These are phyloP conservation scores for Amauroascus niger DNA, from an alignment of 2,329 filamentous ascomycete genomes.

Conservation along the genomic window DNA sequence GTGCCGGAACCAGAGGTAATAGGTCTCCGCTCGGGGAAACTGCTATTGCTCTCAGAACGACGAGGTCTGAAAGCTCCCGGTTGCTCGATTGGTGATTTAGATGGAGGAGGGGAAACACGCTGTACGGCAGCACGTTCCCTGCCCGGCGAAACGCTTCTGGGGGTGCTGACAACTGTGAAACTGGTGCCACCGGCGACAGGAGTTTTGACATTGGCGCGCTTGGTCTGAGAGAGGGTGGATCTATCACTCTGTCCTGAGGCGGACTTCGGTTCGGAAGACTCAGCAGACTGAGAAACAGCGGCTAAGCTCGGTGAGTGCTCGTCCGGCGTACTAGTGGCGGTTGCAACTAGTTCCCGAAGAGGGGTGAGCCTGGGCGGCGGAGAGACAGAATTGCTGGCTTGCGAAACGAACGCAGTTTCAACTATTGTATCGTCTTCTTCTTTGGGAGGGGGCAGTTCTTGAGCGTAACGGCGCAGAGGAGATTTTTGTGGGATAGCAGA, in stretches of 20 bases:
- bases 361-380: constrained; percentile 13
- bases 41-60: constrained; percentile 32
- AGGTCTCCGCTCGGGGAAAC: constrained; percentile 31
- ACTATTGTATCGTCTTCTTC: constrained; percentile 14
- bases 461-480: not conserved
- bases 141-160: constrained; percentile 17
- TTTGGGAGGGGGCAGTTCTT: not conserved
- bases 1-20: constrained; percentile 33
- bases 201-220: constrained; percentile 12
- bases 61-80: constrained; percentile 21
- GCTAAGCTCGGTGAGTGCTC: not conserved
- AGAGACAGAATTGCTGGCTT: constrained; percentile 10
- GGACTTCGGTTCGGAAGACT: constrained; percentile 1
- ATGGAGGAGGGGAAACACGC: constrained; percentile 29
- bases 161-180: constrained; percentile 15
- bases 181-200: constrained; percentile 17
- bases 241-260: constrained; percentile 7
- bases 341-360: constrained; percentile 13
- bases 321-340: constrained; percentile 8
- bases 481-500: constrained; percentile 1
- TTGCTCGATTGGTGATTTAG: constrained; percentile 24
- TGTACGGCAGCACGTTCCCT: constrained; percentile 36
- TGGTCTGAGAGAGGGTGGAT: constrained; percentile 1
- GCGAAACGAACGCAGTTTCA: constrained; percentile 17
- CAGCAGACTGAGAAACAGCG: not conserved